Conservation (phyloP, 345 rosid species). For the Pistacia vera region DNA sequence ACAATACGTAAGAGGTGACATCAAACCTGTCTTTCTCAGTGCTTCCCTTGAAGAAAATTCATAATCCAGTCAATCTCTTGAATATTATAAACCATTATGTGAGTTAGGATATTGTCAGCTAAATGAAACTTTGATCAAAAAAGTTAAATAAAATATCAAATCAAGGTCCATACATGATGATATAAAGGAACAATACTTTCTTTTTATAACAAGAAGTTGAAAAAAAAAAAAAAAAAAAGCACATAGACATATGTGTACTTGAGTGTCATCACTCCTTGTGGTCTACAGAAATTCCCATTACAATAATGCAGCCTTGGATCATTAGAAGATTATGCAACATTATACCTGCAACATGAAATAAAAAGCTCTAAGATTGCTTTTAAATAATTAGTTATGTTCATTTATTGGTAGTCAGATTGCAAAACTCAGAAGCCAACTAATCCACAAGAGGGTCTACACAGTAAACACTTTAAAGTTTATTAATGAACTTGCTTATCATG, state of each 20-base stretch:
- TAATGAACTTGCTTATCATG: background rate
- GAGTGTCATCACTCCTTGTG: background rate
- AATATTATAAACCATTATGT: too few relatives aligned
- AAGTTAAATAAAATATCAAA: background rate
- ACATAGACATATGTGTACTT: background rate
- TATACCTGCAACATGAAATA: background rate
- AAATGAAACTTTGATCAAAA: too few relatives aligned
- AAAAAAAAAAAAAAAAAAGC: background rate
- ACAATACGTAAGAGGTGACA: background rate
- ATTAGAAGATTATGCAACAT: background rate
- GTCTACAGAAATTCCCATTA: background rate
- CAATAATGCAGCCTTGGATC: constrained; percentile 1
- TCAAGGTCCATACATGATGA: background rate
- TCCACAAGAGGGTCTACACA: too few relatives aligned
- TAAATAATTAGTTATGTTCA: background rate
- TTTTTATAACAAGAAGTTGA: background rate
- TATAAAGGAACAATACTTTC: too few relatives aligned
- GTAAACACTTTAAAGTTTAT: too few relatives aligned
- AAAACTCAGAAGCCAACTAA: too few relatives aligned
- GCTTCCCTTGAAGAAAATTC: background rate
- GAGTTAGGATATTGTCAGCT: too few relatives aligned
- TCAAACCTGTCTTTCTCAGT: background rate
- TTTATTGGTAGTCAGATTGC: too few relatives aligned
- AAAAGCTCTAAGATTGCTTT: background rate
- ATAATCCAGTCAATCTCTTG: background rate